Evolutionary conservation across 2,329 filamentous ascomycete species (phyloP).

Genomic region (Phyllosticta citrichinensis): DNA sequence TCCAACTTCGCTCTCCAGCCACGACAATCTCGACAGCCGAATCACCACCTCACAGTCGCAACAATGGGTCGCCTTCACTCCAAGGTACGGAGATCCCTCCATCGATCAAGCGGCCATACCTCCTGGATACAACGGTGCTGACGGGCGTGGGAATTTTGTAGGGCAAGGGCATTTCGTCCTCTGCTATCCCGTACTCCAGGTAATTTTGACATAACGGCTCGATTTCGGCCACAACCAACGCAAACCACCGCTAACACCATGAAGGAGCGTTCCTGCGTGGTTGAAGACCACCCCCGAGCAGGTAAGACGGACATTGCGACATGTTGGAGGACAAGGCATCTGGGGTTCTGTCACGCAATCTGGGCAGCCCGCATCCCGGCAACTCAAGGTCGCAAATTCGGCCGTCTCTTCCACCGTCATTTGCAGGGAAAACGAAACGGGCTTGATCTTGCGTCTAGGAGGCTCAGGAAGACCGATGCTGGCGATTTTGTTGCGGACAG

Average conservation of each 20-base stretch:
- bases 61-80: slow-evolving; percentile 97
- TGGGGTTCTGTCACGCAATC: not conserved
- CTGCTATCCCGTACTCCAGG: slow-evolving; percentile 88
- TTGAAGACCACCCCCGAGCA: slow-evolving; percentile 98
- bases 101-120: not conserved
- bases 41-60: slow-evolving; percentile 23
- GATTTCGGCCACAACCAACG: not conserved
- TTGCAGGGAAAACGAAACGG: not conserved
- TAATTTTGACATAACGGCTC: not conserved
- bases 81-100: slow-evolving; percentile 32
- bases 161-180: slow-evolving; percentile 94
- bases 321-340: not conserved
- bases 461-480: not conserved
- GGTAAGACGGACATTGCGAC: not conserved
- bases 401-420: not conserved
- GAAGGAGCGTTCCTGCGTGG: slow-evolving; percentile 74
- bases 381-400: not conserved
- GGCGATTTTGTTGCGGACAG: not conserved
- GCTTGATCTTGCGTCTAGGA: not conserved
- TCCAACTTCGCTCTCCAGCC: slow-evolving; percentile 5
- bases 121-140: not conserved
- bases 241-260: not conserved
- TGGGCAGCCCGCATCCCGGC: not conserved
- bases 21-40: slow-evolving; percentile 15
- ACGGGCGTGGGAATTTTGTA: not conserved